Percentiles rank a stretch among this genome's conserved stretches.
phyloP scores from a whole-genome alignment of 1,284 basidiomycete genomes.

The Boletus smithii region DNA sequence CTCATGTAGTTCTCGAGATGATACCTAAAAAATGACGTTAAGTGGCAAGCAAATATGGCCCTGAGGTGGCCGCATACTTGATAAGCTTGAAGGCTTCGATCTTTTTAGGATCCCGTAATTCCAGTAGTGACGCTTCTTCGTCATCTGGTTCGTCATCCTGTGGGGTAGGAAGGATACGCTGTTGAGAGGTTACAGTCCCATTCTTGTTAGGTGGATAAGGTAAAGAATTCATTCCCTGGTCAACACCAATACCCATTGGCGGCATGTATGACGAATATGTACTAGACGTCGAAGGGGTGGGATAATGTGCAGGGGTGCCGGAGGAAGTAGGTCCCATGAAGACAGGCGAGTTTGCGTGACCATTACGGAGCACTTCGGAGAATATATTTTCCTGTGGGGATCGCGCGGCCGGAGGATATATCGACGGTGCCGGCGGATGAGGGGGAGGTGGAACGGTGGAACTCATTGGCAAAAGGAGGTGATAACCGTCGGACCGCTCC shows the following conservation, averaged over 20 bases:
- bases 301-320: constrained; percentile 32
- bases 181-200: constrained; percentile 18
- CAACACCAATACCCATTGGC: constrained; percentile 53
- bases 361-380: constrained; percentile 56
- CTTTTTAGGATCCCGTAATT: constrained; percentile 56
- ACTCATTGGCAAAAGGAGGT: constrained; percentile 54
- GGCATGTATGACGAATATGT: constrained; percentile 57
- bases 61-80: constrained; percentile 44
- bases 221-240: constrained; percentile 48
- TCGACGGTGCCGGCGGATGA: constrained; percentile 36
- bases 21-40: constrained; percentile 47
- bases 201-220: constrained; percentile 35
- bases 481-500: constrained; percentile 45
- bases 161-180: constrained; percentile 27
- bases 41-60: not conserved
- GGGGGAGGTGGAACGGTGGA: constrained; percentile 36
- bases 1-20: constrained; percentile 84
- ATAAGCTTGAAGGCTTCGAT: constrained; percentile 81
- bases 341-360: constrained; percentile 56
- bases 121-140: constrained; percentile 23
- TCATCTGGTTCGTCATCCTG: constrained; percentile 28
- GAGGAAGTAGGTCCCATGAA: constrained; percentile 50
- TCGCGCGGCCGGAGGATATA: constrained; percentile 34
- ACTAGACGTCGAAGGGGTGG: constrained; percentile 32
- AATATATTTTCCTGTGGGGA: constrained; percentile 52